Base-by-base conservation (phyloP, 345 rosid species). In the Eucalyptus curtisii region DNA sequence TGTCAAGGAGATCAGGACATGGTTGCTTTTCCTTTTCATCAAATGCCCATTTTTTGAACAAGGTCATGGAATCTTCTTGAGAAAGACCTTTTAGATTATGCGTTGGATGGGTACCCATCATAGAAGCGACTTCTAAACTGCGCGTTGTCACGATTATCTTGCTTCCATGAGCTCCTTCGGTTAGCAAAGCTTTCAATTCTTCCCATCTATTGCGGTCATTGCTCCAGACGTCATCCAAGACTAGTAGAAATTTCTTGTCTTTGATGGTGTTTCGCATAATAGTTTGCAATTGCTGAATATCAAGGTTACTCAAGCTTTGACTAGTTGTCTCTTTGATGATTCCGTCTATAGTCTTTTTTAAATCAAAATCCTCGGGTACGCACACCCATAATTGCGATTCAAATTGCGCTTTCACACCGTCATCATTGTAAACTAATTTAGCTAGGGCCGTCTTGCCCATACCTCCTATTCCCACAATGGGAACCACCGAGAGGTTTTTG, bases 321-420 rank as follows among this genome's bases (percentile, higher is more conserved):
- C 33, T 0, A 30, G 9, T 30, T 61, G 0, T 17, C 0, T 30
- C 17, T 0, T 61, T 13, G 33, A 13, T 30, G 71, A 61, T 61
- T 13, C 19, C 19, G 0, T 30, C 17, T 1, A 61, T 30, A 30
- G 71, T 61, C 0, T 61, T 30, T 13, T 30, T 7, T 7, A 61
- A 30, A 61, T 61, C 71, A 61, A 61, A 30, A 0, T 61, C 10
- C 71, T 30, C 71, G 0, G 17, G 71, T 61, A 61, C 71, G 2
- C 71, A 61, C 17, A 61, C 71, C 71, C 71, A 64, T 64, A 30
- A 37, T 64, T 0, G 37, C 19, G 0, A n/a, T 0, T 64, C 0
- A 0, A 13, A 64, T 6, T 64, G 71, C 19, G 0, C 33, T 13
- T 30, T 64, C 71, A 64, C 71, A 13, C 17, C 0, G 0, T 64